Percentiles rank a stretch among this genome's conserved stretches.
These are phyloP conservation scores for Penicillium rolfsii DNA, from an alignment of 2,329 filamentous ascomycete genomes.

Conservation along the genomic window DNA sequence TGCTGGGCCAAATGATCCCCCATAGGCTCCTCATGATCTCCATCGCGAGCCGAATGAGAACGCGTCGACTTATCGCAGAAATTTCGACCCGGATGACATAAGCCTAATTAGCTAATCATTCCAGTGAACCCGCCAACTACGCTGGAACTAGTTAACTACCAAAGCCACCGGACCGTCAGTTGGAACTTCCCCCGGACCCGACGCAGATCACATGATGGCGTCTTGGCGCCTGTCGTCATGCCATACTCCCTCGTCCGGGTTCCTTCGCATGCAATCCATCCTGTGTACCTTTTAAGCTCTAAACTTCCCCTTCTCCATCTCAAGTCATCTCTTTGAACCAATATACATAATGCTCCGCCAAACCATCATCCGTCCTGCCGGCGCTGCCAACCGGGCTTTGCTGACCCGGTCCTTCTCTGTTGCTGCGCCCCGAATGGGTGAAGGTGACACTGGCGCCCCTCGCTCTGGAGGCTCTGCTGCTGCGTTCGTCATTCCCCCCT, in stretches of 20 bases:
- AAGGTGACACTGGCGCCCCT: constrained; percentile 67
- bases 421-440: constrained; percentile 65
- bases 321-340: constrained; percentile 4
- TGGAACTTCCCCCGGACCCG: neutral
- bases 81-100: constrained; percentile 22
- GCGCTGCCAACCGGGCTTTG: constrained; percentile 57
- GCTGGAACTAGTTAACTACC: neutral
- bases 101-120: neutral
- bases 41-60: constrained; percentile 27
- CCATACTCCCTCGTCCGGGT: constrained; percentile 3
- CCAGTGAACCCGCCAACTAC: neutral
- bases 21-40: constrained; percentile 22
- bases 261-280: constrained; percentile 8
- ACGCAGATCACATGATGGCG: constrained; percentile 19
- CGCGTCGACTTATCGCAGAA: constrained; percentile 32
- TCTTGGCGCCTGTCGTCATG: constrained; percentile 28
- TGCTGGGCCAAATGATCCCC: neutral
- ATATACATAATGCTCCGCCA: constrained; percentile 67
- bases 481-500: constrained; percentile 38
- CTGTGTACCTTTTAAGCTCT: constrained; percentile 2
- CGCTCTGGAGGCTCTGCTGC: constrained; percentile 36
- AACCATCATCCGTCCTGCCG: constrained; percentile 59
- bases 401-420: constrained; percentile 64
- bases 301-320: constrained; percentile 3
- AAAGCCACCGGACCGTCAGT: too few relatives aligned